A percentile compares a stretch with the other conserved stretches of the same genome.
Evolutionary conservation across 306 rosid species (phyloP).

Genomic region (Citrullus amarus): DNA sequence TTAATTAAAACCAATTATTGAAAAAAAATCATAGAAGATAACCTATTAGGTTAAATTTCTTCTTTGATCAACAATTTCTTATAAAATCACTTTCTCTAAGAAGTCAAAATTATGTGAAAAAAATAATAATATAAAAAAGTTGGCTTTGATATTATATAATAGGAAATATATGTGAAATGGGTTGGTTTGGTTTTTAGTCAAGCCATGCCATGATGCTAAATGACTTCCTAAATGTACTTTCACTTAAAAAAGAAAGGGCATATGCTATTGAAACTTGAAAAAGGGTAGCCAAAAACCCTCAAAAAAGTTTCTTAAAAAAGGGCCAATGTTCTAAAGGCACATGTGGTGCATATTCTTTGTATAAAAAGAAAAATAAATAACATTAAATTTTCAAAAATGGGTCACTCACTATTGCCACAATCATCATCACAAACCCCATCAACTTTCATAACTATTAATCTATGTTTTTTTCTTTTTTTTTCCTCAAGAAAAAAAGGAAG

Average conservation of each 20-base stretch:
- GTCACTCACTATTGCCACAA: not conserved
- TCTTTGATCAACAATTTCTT: too few species aligned
- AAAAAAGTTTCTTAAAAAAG: not conserved
- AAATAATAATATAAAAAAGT: not conserved
- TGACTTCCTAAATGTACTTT: constrained; percentile 4
- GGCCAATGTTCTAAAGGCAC: not conserved
- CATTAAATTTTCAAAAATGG: not conserved
- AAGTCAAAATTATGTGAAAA: not conserved
- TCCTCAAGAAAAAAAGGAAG: not conserved
- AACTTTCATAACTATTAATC: not conserved
- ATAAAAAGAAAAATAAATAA: not conserved
- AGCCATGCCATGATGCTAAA: not conserved
- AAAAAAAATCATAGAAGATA: not conserved
- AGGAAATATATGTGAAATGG: not conserved
- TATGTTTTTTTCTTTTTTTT: too few species aligned
- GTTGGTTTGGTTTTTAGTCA: not conserved
- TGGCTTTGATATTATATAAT: not conserved
- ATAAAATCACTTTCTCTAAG: not conserved
- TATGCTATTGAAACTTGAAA: not conserved
- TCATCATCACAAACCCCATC: not conserved
- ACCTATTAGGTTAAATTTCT: too few species aligned
- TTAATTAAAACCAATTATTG: too few species aligned
- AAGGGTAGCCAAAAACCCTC: not conserved
- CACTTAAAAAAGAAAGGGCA: constrained; percentile 1
- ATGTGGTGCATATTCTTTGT: constrained; percentile 1